phyloP scores from a whole-genome alignment of 805 yeast species.

The Candida odintsovae region DNA sequence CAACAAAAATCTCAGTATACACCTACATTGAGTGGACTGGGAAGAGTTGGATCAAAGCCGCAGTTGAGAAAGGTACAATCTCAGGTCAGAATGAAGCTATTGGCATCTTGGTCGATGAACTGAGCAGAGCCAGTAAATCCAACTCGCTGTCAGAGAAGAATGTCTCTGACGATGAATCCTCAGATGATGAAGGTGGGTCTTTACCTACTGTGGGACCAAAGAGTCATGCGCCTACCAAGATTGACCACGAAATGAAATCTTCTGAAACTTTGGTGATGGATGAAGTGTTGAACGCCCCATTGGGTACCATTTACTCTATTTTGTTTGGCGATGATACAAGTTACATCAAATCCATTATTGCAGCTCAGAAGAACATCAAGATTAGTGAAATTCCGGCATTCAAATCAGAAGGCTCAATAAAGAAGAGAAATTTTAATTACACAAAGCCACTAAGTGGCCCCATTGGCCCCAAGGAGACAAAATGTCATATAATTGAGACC shows the following conservation, averaged over 20 bases:
- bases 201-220: conserved; percentile 31
- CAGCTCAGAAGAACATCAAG: conserved; percentile 57
- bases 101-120: conserved; percentile 38
- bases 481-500: conserved; percentile 56
- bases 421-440: conserved; percentile 54
- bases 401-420: conserved; percentile 21
- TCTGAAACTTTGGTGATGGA: conserved; percentile 48
- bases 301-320: conserved; percentile 55
- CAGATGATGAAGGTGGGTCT: conserved; percentile 10
- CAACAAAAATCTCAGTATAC: conserved; percentile 46
- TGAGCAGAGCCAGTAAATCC: conserved; percentile 20
- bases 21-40: conserved; percentile 66
- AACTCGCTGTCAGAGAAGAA: conserved; percentile 4
- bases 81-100: conserved; percentile 66
- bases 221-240: conserved; percentile 40
- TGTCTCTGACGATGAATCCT: conserved; percentile 14
- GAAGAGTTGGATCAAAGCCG: conserved; percentile 72
- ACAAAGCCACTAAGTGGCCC: conserved; percentile 71
- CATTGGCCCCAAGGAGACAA: conserved; percentile 90
- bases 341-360: conserved; percentile 40
- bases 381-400: conserved; percentile 42
- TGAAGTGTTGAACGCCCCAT: conserved; percentile 51
- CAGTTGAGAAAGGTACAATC: conserved; percentile 68
- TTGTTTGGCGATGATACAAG: conserved; percentile 57
- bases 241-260: conserved; percentile 36